Evolutionary conservation across 805 yeast genomes (phyloP), one percentile per base, ranked within the genome.

Genomic region (Ogataea populi-albae): DNA sequence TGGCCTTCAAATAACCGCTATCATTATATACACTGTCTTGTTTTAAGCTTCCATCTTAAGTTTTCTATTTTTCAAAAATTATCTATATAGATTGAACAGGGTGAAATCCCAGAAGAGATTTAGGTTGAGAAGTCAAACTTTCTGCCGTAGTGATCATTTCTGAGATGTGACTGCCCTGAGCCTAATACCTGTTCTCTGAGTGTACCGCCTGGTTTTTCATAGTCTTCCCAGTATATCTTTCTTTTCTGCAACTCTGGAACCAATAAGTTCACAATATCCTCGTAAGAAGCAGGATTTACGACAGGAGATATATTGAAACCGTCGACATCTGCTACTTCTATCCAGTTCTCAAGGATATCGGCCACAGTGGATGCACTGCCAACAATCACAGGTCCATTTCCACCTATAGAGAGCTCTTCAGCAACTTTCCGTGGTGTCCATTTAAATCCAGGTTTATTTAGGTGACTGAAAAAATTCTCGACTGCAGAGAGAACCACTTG

Each of bases 301-400:
- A 68, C 61, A 38, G 65, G 61, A 4, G 63, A 57, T 26, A 68
- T 46, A 38, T 68, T 68, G 47, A 68, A 66, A 1, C 73, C 74
- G 42, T 68, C 74, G 21, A 68, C 57, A 32, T 60, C 69, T 12
- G 64, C 58, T 14, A 57, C 52, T 9, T 61, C 60, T 9, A 62
- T 64, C 65, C 69, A 69, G 26, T 49, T 36, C 38, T 65, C 64
- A 19, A 68, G 52, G 40, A 55, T 56, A 33, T 68, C 68, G 6
- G 68, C 70, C 18, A 68, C 67, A 26, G 60, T 57, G 8, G 40
- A 33, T 5, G 68, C 54, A 16, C 61, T 57, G 1, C 74, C 73
- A 20, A 52, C 53, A 19, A 63, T 42, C 9, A 36, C 36, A 11
- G 59, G 53, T 12, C 68, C 69, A 16, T 59, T 41, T 5, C 63